A percentile compares a stretch with the other conserved stretches of the same genome.
These are phyloP conservation scores for Coniferiporia sulphurascens DNA, from an alignment of 1,284 basidiomycete genomes.

Conservation along the genomic window DNA sequence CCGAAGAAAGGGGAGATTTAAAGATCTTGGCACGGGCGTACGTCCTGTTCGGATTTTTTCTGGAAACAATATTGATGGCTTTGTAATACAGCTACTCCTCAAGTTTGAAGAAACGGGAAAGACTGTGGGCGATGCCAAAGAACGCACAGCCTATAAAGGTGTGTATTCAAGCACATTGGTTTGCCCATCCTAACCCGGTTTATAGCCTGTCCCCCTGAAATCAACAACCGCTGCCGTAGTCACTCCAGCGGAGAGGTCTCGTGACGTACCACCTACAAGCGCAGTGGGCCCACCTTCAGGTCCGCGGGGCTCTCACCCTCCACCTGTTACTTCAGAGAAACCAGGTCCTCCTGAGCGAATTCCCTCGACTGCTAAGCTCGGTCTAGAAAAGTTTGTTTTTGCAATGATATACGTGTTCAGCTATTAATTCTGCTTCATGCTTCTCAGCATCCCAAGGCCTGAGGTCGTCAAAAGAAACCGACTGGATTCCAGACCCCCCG, in stretches of 20 bases:
- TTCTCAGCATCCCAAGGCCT: conserved; percentile 60
- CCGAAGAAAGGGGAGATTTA: conserved; percentile 75
- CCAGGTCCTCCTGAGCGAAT: conserved; percentile 24
- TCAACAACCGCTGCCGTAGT: background rate
- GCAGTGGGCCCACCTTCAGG: conserved; percentile 4
- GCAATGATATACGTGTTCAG: background rate
- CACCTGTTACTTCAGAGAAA: conserved; percentile 33
- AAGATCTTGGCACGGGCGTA: conserved; percentile 79
- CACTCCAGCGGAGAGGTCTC: background rate
- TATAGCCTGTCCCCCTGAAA: conserved; percentile 1
- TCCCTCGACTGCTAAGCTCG: conserved; percentile 43
- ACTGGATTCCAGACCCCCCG: conserved; percentile 36
- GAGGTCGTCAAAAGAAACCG: conserved; percentile 71
- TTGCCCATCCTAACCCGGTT: conserved; percentile 7
- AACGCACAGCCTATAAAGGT: conserved; percentile 22
- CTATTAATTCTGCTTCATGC: background rate
- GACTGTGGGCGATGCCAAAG: conserved; percentile 50
- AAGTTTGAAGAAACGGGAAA: conserved; percentile 63
- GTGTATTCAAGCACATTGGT: background rate
- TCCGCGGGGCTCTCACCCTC: conserved; percentile 1
- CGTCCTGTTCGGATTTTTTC: conserved; percentile 24
- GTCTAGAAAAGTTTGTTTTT: conserved; percentile 53
- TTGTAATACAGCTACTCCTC: conserved; percentile 53
- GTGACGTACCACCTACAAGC: background rate
- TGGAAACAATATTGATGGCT: background rate